Evolutionary conservation across 2,329 filamentous ascomycete genomes (phyloP).

Genomic region (Diaporthe capsici): DNA sequence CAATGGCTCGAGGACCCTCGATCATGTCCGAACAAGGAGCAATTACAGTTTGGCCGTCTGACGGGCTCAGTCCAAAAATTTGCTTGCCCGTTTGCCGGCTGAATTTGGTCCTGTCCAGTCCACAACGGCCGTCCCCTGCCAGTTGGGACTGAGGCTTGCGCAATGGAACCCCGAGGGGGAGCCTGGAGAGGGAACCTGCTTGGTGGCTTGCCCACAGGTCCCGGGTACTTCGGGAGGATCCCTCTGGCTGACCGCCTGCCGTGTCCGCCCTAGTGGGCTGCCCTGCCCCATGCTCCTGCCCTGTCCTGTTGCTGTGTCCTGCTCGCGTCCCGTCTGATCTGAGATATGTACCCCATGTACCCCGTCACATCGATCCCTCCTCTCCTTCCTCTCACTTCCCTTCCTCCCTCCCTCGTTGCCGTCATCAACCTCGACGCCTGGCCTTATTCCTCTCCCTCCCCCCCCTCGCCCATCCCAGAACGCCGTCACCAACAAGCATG

Average conservation of each 20-base stretch:
- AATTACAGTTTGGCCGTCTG: neutral
- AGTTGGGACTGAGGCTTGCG: constrained; percentile 15
- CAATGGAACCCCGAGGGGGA: neutral
- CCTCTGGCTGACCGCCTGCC: constrained; percentile 40
- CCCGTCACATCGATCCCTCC: constrained; percentile 39
- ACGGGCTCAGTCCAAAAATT: neutral
- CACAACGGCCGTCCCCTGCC: neutral
- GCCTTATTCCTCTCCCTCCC: constrained; percentile 25
- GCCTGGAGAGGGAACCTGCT: constrained; percentile 5
- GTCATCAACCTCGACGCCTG: constrained; percentile 37
- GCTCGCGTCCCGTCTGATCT: constrained; percentile 29
- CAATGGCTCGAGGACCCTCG: neutral
- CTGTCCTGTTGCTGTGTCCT: constrained; percentile 28
- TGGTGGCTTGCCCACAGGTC: constrained; percentile 21
- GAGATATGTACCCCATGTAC: constrained; percentile 45
- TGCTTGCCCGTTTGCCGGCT: neutral
- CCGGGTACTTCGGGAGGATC: constrained; percentile 26
- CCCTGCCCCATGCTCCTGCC: constrained; percentile 25
- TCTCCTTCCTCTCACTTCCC: constrained; percentile 33
- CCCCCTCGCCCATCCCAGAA: constrained; percentile 38
- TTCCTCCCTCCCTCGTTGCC: constrained; percentile 50
- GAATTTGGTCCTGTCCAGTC: neutral
- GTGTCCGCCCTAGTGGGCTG: constrained; percentile 37
- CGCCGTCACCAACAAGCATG: constrained; percentile 35
- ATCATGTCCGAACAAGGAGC: neutral